phyloP scores from a whole-genome alignment of 768 basidiomycete species.

The Kwoniella bestiolae region DNA sequence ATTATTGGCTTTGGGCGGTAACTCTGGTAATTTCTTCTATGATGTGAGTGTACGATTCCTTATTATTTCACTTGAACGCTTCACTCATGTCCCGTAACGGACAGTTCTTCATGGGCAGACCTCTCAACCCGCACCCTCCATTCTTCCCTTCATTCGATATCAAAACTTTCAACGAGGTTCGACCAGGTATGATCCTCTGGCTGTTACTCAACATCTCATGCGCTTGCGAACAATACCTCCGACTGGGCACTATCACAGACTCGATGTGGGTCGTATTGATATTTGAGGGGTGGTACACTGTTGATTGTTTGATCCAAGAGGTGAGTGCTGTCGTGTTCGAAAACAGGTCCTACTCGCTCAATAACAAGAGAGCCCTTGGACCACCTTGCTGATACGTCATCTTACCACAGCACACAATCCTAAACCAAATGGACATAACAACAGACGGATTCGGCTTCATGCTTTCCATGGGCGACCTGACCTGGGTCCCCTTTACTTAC shows the following conservation, averaged over 20 bases:
- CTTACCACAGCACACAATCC: slow-evolving; percentile 83
- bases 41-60: slow-evolving; percentile 67
- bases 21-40: slow-evolving; percentile 82
- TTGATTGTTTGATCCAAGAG: slow-evolving; percentile 88
- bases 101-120: slow-evolving; percentile 59
- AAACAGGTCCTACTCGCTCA: neutral
- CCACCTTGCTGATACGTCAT: too few species aligned
- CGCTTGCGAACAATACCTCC: slow-evolving; percentile 85
- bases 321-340: slow-evolving; percentile 58
- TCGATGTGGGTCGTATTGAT: slow-evolving; percentile 86
- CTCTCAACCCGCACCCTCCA: slow-evolving; percentile 73
- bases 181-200: slow-evolving; percentile 92
- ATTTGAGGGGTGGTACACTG: slow-evolving; percentile 86
- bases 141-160: slow-evolving; percentile 65
- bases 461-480: slow-evolving; percentile 88
- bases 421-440: slow-evolving; percentile 97
- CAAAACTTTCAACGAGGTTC: slow-evolving; percentile 80
- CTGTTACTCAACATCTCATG: slow-evolving; percentile 84
- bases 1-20: slow-evolving; percentile 89
- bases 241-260: slow-evolving; percentile 78
- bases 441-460: slow-evolving; percentile 99
- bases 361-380: neutral
- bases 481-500: slow-evolving; percentile 95
- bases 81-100: too few species aligned
- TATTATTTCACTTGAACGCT: neutral